Conservation (phyloP, 352 stramenopile genomes). For the Phytophthora aleatoria region DNA sequence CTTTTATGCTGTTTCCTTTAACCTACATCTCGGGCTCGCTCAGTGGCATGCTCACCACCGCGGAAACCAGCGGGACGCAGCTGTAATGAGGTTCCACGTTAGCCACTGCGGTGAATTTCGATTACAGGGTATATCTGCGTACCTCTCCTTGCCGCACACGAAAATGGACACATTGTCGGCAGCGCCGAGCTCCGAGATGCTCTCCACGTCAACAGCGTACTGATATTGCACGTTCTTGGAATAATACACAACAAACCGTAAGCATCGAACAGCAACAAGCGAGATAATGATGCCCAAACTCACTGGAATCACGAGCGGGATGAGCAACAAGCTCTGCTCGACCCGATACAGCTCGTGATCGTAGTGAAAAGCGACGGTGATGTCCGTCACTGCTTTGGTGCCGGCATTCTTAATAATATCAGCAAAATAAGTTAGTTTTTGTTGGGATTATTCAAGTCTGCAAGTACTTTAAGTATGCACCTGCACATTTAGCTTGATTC, state of each 20-base stretch:
- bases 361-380: constrained; percentile 79
- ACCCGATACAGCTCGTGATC: constrained; percentile 78
- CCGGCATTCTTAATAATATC: constrained; percentile 56
- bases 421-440: background rate
- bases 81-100: constrained; percentile 30
- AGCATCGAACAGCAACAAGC: constrained; percentile 11
- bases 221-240: constrained; percentile 72
- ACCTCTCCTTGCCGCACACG: constrained; percentile 86
- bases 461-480: constrained; percentile 20
- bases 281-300: constrained; percentile 5
- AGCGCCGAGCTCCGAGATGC: constrained; percentile 65
- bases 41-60: constrained; percentile 83
- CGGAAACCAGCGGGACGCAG: constrained; percentile 80
- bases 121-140: background rate
- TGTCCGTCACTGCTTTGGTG: constrained; percentile 63
- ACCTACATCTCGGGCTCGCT: constrained; percentile 67
- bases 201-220: constrained; percentile 74
- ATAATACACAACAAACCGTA: constrained; percentile 5
- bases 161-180: constrained; percentile 84
- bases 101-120: background rate
- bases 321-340: constrained; percentile 61
- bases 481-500: constrained; percentile 84
- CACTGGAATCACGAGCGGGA: constrained; percentile 80
- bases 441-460: too few relatives aligned
- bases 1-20: background rate